Evolutionary conservation across 2,329 filamentous ascomycete genomes (phyloP).

Genomic region (Calonectria pauciramosa): DNA sequence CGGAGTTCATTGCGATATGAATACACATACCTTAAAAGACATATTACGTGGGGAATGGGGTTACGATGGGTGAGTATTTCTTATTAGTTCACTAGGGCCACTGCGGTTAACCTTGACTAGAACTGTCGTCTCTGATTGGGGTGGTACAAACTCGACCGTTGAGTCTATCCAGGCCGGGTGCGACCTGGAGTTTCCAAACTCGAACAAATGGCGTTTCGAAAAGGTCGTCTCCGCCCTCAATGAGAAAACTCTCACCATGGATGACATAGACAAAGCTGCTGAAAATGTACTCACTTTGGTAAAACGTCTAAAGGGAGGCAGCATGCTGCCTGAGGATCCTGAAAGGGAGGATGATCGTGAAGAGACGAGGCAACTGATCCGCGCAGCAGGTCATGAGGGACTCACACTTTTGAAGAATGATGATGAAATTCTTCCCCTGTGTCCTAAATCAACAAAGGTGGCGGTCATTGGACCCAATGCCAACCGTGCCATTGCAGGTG

Average conservation of each 20-base stretch:
- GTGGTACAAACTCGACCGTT: constrained; percentile 68
- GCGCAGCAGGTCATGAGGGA: constrained; percentile 72
- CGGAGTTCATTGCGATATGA: constrained; percentile 69
- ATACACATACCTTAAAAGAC: constrained; percentile 66
- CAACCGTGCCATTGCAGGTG: constrained; percentile 76
- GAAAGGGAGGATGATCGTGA: constrained; percentile 70
- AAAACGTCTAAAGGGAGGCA: constrained; percentile 71
- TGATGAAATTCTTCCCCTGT: constrained; percentile 69
- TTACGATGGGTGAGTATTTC: constrained; percentile 66
- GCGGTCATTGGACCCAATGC: constrained; percentile 78
- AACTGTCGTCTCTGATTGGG: constrained; percentile 72
- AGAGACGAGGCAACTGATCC: constrained; percentile 72
- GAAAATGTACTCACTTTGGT: constrained; percentile 73
- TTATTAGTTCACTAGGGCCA: background rate
- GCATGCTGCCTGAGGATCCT: constrained; percentile 68
- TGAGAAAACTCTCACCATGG: constrained; percentile 60
- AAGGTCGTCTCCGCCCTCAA: constrained; percentile 68
- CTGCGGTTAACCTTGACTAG: constrained; percentile 48
- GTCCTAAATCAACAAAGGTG: constrained; percentile 67
- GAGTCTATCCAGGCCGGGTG: constrained; percentile 69
- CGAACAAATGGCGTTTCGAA: constrained; percentile 67
- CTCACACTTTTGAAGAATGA: constrained; percentile 76
- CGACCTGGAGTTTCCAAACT: constrained; percentile 71
- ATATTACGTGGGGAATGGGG: constrained; percentile 73
- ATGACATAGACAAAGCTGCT: constrained; percentile 69